Conservation (phyloP, 306 rosid genomes). For the Pterocarpus santalinus region DNA sequence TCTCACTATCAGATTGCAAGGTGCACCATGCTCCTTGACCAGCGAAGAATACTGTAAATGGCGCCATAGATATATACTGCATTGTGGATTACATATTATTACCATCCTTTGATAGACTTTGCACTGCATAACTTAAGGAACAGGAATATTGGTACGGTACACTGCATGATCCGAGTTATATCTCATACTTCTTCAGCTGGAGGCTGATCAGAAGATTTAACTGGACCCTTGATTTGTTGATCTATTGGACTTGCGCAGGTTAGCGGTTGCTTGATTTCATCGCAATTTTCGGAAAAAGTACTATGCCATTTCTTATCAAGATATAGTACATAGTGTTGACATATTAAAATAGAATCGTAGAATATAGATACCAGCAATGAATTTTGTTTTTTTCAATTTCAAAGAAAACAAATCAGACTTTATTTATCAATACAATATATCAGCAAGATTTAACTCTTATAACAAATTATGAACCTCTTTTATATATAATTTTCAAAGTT, state of each 20-base stretch:
- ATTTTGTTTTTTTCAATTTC: not conserved
- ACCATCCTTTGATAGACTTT: not conserved
- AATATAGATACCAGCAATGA: slow-evolving; percentile 70
- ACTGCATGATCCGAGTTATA: not conserved
- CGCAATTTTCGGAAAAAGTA: slow-evolving; percentile 21
- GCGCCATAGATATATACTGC: too few species aligned
- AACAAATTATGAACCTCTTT: not conserved
- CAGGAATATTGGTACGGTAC: not conserved
- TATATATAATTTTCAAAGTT: not conserved
- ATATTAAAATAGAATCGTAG: slow-evolving; percentile 76
- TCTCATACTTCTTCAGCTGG: slow-evolving; percentile 24
- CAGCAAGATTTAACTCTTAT: not conserved
- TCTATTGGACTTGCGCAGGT: slow-evolving; percentile 14
- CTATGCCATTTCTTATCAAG: slow-evolving; percentile 44
- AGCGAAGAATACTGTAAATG: too few species aligned
- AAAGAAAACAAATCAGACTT: not conserved
- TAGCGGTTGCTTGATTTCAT: slow-evolving; percentile 58
- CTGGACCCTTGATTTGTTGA: slow-evolving; percentile 37
- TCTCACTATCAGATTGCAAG: too few species aligned
- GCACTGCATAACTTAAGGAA: not conserved
- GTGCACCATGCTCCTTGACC: too few species aligned
- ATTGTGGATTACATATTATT: too few species aligned
- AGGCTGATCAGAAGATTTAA: slow-evolving; percentile 41
- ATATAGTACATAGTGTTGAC: slow-evolving; percentile 77
- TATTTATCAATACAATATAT: not conserved